Conservation (phyloP, 768 basidiomycete species). For the Kondoa subrosea region DNA sequence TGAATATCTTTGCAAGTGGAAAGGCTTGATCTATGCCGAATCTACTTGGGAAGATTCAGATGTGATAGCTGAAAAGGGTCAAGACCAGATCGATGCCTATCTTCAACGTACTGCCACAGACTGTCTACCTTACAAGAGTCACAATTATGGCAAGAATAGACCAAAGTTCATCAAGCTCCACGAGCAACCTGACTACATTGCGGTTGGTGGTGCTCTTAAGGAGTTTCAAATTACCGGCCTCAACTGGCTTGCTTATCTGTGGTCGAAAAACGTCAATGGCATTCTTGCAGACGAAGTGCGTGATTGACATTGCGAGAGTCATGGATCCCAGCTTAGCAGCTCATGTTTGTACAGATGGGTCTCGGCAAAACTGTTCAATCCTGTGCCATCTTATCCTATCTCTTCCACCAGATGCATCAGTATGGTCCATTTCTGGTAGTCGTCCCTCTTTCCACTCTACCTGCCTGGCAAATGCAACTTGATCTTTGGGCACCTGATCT, state of each 20-base stretch:
- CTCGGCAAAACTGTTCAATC: slow-evolving; percentile 96
- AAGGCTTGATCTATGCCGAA: slow-evolving; percentile 74
- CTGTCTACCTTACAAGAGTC: slow-evolving; percentile 72
- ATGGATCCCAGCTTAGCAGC: too few relatives aligned
- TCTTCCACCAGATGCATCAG: slow-evolving; percentile 78
- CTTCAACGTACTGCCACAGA: slow-evolving; percentile 56
- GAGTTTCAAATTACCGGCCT: slow-evolving; percentile 96
- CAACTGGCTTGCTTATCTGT: slow-evolving; percentile 96
- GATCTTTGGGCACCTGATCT: slow-evolving; percentile 86
- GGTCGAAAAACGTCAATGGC: slow-evolving; percentile 87
- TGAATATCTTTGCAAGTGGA: slow-evolving; percentile 97
- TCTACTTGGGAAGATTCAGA: slow-evolving; percentile 77
- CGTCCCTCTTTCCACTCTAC: slow-evolving; percentile 91
- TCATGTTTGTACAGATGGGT: slow-evolving; percentile 78
- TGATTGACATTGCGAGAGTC: neutral
- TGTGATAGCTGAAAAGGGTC: slow-evolving; percentile 61
- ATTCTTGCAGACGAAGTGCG: slow-evolving; percentile 76
- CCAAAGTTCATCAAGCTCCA: slow-evolving; percentile 67
- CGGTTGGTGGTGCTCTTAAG: slow-evolving; percentile 62
- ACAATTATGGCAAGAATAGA: slow-evolving; percentile 48
- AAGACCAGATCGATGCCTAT: slow-evolving; percentile 62
- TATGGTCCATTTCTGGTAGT: slow-evolving; percentile 96
- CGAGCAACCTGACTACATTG: slow-evolving; percentile 75
- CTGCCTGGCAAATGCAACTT: slow-evolving; percentile 95
- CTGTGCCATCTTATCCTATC: slow-evolving; percentile 80